Percentiles rank a stretch among this genome's conserved stretches.
phyloP scores from a whole-genome alignment of 2,329 filamentous ascomycete genomes.

The Sclerotinia trifoliorum region DNA sequence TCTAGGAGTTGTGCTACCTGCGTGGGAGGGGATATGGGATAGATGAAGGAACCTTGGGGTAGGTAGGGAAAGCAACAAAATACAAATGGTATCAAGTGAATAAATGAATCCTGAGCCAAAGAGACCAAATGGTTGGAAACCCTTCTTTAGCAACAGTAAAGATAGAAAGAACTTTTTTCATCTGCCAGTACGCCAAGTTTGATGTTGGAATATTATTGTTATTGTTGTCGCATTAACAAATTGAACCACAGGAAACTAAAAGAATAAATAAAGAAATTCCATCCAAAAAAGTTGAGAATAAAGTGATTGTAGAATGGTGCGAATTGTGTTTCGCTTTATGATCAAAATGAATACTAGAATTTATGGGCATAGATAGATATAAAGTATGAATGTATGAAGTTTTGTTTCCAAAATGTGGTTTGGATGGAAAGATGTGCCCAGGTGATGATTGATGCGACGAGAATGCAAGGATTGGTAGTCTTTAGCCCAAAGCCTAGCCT shows the following conservation, averaged over 20 bases:
- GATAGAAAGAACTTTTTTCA: background rate
- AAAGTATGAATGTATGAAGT: background rate
- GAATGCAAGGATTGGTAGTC: conserved; percentile 19
- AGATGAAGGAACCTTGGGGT: background rate
- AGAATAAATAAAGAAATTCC: conserved; percentile 14
- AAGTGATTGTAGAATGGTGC: background rate
- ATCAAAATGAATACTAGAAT: background rate
- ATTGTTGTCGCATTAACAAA: conserved; percentile 20
- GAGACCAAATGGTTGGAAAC: background rate
- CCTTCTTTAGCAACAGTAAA: background rate
- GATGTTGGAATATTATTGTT: conserved; percentile 18
- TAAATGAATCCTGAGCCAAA: conserved; percentile 2
- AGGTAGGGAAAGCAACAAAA: background rate
- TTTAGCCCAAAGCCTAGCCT: conserved; percentile 8
- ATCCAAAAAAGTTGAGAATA: background rate
- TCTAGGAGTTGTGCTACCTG: conserved; percentile 20
- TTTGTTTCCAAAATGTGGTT: conserved; percentile 1
- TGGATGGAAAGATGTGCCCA: conserved; percentile 13
- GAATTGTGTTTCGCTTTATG: background rate
- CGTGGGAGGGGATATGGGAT: conserved; percentile 3
- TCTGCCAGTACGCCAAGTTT: background rate
- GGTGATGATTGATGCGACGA: conserved; percentile 13
- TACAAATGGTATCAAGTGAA: conserved; percentile 9
- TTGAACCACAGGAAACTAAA: background rate
- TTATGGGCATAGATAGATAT: background rate